phyloP scores from a whole-genome alignment of 805 yeast species.

The Kuraishia molischiana region DNA sequence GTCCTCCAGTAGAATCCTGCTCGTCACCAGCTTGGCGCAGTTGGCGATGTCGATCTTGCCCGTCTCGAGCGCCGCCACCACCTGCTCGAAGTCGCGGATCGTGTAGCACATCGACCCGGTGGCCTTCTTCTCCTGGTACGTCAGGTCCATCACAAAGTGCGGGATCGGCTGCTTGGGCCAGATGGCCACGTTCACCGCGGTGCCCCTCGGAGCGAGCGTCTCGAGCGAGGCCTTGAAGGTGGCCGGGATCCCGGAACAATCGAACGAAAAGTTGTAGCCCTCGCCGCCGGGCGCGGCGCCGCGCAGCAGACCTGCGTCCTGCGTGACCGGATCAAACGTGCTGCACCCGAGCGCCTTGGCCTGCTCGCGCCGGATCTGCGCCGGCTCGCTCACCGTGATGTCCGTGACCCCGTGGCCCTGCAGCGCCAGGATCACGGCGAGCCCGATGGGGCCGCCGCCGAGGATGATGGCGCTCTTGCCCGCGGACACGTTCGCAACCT shows the following conservation, averaged over 20 bases:
- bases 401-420: conserved; percentile 36
- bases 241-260: conserved; percentile 44
- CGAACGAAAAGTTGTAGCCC: conserved; percentile 41
- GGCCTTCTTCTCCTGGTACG: conserved; percentile 41
- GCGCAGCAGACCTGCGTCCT: conserved; percentile 24
- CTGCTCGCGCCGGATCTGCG: conserved; percentile 48
- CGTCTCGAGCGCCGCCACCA: conserved; percentile 35
- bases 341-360: conserved; percentile 40
- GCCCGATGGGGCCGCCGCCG: conserved; percentile 58
- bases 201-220: conserved; percentile 42
- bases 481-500: conserved; percentile 2
- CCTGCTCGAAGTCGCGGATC: conserved; percentile 45
- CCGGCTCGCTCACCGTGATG: conserved; percentile 55
- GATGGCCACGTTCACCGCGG: conserved; percentile 54
- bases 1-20: conserved; percentile 36
- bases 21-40: conserved; percentile 40
- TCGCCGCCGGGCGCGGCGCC: conserved; percentile 30
- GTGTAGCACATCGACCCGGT: conserved; percentile 58
- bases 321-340: conserved; percentile 38
- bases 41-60: conserved; percentile 37
- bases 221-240: conserved; percentile 43
- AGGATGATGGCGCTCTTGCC: conserved; percentile 42
- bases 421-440: conserved; percentile 45
- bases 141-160: conserved; percentile 45
- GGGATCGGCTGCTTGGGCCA: conserved; percentile 42